Conservation (phyloP, 2,329 filamentous ascomycete species). For the Onygena corvina region DNA sequence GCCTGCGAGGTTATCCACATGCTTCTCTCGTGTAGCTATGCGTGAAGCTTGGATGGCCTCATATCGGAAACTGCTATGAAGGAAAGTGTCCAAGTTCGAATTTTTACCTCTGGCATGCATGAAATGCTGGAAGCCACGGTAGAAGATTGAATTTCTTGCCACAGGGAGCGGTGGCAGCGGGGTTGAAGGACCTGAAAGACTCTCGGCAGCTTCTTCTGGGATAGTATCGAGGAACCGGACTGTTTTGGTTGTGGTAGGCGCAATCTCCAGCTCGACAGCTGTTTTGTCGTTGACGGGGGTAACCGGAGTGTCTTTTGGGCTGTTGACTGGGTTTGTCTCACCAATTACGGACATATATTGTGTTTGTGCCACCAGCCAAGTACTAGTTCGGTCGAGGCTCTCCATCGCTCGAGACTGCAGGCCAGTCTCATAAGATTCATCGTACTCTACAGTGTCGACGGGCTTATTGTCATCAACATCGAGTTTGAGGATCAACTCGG, state of each 20-base stretch:
- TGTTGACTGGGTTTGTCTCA: slow-evolving; percentile 43
- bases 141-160: slow-evolving; percentile 68
- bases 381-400: slow-evolving; percentile 72
- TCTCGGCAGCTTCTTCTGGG: slow-evolving; percentile 32
- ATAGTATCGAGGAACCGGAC: slow-evolving; percentile 26
- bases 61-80: slow-evolving; percentile 72
- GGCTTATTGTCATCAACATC: slow-evolving; percentile 21
- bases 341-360: slow-evolving; percentile 47
- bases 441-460: slow-evolving; percentile 47
- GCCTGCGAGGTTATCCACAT: slow-evolving; percentile 70
- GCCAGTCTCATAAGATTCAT: slow-evolving; percentile 61
- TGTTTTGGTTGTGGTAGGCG: slow-evolving; percentile 19
- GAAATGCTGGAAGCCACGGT: slow-evolving; percentile 71
- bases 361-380: slow-evolving; percentile 76
- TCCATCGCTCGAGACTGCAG: slow-evolving; percentile 57
- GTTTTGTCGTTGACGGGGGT: not conserved
- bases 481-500: slow-evolving; percentile 16
- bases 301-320: slow-evolving; percentile 15
- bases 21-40: slow-evolving; percentile 57
- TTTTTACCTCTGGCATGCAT: slow-evolving; percentile 39
- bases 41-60: slow-evolving; percentile 79
- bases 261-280: not conserved
- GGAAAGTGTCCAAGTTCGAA: slow-evolving; percentile 57
- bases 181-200: slow-evolving; percentile 3
- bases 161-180: slow-evolving; percentile 27